A percentile compares a stretch with the other conserved stretches of the same genome.
Conservation (phyloP, 1,284 basidiomycete species). For the Malassezia sp. region DNA sequence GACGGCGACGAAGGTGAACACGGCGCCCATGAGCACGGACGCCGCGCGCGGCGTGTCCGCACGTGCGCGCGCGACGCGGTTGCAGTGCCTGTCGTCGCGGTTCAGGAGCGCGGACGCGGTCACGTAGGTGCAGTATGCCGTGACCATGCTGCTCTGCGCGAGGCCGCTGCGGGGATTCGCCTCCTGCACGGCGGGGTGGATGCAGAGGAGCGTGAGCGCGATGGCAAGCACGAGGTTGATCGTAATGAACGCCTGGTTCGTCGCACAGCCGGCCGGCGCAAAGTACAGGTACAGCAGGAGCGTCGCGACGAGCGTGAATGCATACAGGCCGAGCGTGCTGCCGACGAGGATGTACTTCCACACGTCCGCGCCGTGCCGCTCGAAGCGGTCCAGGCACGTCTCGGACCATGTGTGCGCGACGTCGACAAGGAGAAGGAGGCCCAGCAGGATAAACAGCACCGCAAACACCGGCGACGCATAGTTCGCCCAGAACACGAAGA, state of each 20-base stretch:
- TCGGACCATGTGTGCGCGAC: constrained; percentile 98
- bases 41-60: constrained; percentile 66
- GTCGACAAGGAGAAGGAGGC: constrained; percentile 91
- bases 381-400: constrained; percentile 90
- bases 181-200: constrained; percentile 80
- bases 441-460: constrained; percentile 81
- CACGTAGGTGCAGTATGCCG: constrained; percentile 92
- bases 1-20: constrained; percentile 95
- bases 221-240: constrained; percentile 76
- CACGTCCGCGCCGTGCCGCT: constrained; percentile 66
- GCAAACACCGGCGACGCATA: constrained; percentile 81
- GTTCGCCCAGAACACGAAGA: constrained; percentile 94
- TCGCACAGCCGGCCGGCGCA: constrained; percentile 68
- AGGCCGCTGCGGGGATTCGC: constrained; percentile 87
- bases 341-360: constrained; percentile 96
- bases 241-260: constrained; percentile 91
- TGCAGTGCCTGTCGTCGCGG: constrained; percentile 71
- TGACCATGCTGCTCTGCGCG: constrained; percentile 90
- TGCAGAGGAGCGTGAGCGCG: constrained; percentile 68
- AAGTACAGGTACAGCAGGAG: constrained; percentile 85
- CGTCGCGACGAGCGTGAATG: constrained; percentile 68
- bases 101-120: constrained; percentile 88
- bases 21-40: constrained; percentile 75
- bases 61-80: constrained; percentile 62
- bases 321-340: constrained; percentile 81